A percentile compares a stretch with the other conserved stretches of the same genome.
phyloP scores from a whole-genome alignment of 495 filamentous ascomycete species.

The Podospora fimiseda region DNA sequence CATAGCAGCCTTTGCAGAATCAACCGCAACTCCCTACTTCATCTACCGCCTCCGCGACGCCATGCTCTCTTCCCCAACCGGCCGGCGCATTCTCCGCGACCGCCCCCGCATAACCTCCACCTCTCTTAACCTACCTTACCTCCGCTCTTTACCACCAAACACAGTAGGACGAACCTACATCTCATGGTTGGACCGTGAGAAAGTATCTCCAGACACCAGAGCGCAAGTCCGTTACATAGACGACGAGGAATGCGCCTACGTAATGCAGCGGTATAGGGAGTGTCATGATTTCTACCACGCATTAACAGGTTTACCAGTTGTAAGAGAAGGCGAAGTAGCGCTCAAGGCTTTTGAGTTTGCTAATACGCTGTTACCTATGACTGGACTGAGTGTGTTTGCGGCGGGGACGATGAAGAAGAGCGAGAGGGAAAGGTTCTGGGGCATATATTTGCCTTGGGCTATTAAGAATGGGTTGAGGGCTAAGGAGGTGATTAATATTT shows the following conservation, averaged over 20 bases:
- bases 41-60: slow-evolving; percentile 84
- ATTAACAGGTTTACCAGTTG: slow-evolving; percentile 82
- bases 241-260: slow-evolving; percentile 90
- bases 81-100: slow-evolving; percentile 85
- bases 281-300: slow-evolving; percentile 99
- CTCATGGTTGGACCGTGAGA: slow-evolving; percentile 84
- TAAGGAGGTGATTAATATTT: slow-evolving; percentile 89
- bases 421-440: slow-evolving; percentile 67
- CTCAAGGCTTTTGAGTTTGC: slow-evolving; percentile 95
- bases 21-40: slow-evolving; percentile 91
- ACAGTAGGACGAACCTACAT: slow-evolving; percentile 83
- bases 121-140: slow-evolving; percentile 60
- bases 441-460: slow-evolving; percentile 84
- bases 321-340: slow-evolving; percentile 88
- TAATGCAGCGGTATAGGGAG: slow-evolving; percentile 97
- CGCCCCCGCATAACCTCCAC: slow-evolving; percentile 81
- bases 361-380: slow-evolving; percentile 93
- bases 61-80: slow-evolving; percentile 80
- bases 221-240: slow-evolving; percentile 80
- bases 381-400: slow-evolving; percentile 60
- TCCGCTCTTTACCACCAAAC: slow-evolving; percentile 64
- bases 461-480: slow-evolving; percentile 68
- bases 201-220: slow-evolving; percentile 86
- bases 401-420: slow-evolving; percentile 69
- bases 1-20: slow-evolving; percentile 87